Percentiles rank a stretch among this genome's conserved stretches.
Evolutionary conservation across 176 grass and related monocot species (phyloP).

Genomic region (Bromus sterilis): DNA sequence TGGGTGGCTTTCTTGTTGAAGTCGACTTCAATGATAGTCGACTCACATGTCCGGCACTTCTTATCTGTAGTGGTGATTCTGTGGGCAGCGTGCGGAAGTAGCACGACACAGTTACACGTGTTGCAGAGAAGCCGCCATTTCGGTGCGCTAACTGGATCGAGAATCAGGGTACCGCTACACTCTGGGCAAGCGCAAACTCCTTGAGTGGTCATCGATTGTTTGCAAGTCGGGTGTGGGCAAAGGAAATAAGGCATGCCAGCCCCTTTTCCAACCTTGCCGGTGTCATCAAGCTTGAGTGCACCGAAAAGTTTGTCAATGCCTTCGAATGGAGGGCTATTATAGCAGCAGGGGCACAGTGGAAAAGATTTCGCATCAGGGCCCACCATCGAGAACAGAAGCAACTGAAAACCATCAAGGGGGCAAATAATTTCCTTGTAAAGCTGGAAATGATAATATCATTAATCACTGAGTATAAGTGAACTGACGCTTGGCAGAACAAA

Average conservation of each 20-base stretch:
- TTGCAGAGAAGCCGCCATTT: conserved; percentile 96
- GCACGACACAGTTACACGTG: conserved; percentile 81
- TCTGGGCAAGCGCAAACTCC: conserved; percentile 96
- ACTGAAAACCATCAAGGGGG: conserved; percentile 88
- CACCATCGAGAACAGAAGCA: conserved; percentile 77
- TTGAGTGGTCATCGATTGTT: conserved; percentile 86
- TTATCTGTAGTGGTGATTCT: conserved; percentile 67
- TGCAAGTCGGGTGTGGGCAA: conserved; percentile 83
- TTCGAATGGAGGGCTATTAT: conserved; percentile 90
- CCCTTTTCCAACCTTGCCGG: conserved; percentile 60
- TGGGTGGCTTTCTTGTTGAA: conserved; percentile 97
- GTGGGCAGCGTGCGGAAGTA: conserved; percentile 75
- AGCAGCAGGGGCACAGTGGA: conserved; percentile 89
- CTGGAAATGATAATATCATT: conserved; percentile 41
- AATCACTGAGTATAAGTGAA: neutral
- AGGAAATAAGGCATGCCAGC: conserved; percentile 96
- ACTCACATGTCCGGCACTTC: conserved; percentile 70
- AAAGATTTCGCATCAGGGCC: conserved; percentile 86
- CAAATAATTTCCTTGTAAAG: conserved; percentile 95
- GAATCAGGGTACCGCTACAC: conserved; percentile 75
- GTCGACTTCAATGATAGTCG: conserved; percentile 89
- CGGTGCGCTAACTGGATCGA: conserved; percentile 88
- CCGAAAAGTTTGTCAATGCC: conserved; percentile 87
- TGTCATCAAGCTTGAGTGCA: conserved; percentile 51
- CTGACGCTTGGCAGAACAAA: neutral